Evolutionary conservation across 2,329 filamentous ascomycete genomes (phyloP).

Genomic region (Monosporascus ibericus): DNA sequence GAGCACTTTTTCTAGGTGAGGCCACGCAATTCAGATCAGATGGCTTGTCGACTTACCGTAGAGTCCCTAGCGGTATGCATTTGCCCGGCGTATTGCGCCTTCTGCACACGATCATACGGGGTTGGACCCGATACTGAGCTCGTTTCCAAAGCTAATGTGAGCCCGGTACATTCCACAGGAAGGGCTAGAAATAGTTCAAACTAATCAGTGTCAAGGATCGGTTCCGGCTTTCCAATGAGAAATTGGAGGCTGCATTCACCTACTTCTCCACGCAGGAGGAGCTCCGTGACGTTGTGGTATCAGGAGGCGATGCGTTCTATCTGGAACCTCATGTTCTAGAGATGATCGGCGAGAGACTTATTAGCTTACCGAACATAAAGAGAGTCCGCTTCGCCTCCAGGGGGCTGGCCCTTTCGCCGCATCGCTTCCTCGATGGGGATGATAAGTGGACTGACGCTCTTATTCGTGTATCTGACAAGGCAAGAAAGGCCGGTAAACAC

Average conservation of each 20-base stretch:
- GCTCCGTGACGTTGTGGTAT: conserved; percentile 55
- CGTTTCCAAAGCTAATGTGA: conserved; percentile 30
- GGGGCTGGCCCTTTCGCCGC: conserved; percentile 53
- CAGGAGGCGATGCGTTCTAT: conserved; percentile 57
- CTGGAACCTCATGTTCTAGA: conserved; percentile 45
- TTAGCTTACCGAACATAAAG: conserved; percentile 51
- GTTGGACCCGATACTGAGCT: conserved; percentile 50
- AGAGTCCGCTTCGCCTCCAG: conserved; percentile 58
- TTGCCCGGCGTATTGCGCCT: conserved; percentile 58
- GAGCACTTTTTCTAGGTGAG: conserved; percentile 55
- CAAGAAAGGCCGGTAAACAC: conserved; percentile 48
- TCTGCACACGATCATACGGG: conserved; percentile 55
- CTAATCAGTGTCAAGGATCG: conserved; percentile 18
- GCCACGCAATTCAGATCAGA: background rate
- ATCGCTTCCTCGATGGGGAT: conserved; percentile 43
- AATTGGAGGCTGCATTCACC: conserved; percentile 51
- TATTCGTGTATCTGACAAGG: conserved; percentile 43
- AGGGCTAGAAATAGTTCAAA: background rate
- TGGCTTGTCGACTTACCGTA: conserved; percentile 10
- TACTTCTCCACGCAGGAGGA: conserved; percentile 46
- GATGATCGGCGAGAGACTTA: conserved; percentile 48
- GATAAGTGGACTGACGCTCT: conserved; percentile 50
- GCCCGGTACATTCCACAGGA: background rate
- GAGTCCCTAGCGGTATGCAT: conserved; percentile 43
- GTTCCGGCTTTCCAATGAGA: conserved; percentile 31